These are phyloP conservation scores for Antarctomyces pellizariae DNA, from an alignment of 495 filamentous ascomycete species.

Conservation along the genomic window DNA sequence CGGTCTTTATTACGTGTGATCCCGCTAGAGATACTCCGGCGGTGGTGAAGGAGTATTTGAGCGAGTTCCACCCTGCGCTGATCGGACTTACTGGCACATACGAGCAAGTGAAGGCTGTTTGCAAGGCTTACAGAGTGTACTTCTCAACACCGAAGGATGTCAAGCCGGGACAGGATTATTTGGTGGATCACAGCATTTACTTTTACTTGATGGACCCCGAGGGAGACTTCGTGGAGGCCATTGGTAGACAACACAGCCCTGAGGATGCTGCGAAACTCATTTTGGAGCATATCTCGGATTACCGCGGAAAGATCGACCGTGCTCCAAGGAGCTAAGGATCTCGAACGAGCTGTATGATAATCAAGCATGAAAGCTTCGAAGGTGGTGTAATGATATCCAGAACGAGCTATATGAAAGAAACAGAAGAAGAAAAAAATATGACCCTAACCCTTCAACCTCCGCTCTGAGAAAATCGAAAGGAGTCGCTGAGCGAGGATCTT, in stretches of 20 bases:
- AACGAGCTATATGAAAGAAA: too few species aligned
- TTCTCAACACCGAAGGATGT: conserved; percentile 80
- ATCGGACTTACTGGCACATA: conserved; percentile 82
- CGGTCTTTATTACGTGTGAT: conserved; percentile 90
- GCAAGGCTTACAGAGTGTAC: conserved; percentile 90
- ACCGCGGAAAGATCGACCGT: too few species aligned
- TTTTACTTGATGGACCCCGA: conserved; percentile 99
- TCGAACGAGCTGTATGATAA: too few species aligned
- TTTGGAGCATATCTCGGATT: conserved; percentile 71
- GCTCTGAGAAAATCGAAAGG: too few species aligned
- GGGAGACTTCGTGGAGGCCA: conserved; percentile 91
- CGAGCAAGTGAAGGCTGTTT: conserved; percentile 73
- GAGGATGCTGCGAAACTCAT: conserved; percentile 71
- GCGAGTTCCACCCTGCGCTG: conserved; percentile 78
- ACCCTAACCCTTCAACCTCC: too few species aligned
- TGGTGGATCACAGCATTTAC: conserved; percentile 97
- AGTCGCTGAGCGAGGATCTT: too few species aligned
- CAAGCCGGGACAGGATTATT: conserved; percentile 80
- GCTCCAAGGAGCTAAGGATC: too few species aligned
- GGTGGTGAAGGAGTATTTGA: conserved; percentile 61
- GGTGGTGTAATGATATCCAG: too few species aligned
- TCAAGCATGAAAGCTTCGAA: too few species aligned
- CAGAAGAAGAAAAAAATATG: too few species aligned
- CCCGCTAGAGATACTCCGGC: conserved; percentile 73
- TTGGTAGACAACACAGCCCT: conserved; percentile 81